Conservation (phyloP, 768 basidiomycete species). For the Phanerodontia chrysosporium region DNA sequence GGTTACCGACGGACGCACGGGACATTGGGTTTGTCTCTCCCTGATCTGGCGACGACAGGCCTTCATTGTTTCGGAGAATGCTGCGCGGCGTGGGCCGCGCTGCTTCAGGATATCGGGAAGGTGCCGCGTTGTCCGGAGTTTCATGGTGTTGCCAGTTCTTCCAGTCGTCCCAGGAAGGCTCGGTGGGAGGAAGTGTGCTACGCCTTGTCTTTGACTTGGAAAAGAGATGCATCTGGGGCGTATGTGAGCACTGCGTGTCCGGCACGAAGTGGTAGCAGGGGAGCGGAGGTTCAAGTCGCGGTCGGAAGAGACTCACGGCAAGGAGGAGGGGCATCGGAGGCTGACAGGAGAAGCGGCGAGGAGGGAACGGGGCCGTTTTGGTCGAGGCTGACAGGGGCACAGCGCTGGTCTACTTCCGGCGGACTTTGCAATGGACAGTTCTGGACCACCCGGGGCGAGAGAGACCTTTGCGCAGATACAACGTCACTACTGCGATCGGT, state of each 20-base stretch:
- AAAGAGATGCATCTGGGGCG: neutral
- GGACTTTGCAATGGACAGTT: neutral
- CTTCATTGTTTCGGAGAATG: slow-evolving; percentile 2
- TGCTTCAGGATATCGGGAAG: neutral
- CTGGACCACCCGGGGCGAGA: neutral
- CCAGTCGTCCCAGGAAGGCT: neutral
- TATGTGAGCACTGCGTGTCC: neutral
- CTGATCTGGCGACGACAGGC: neutral
- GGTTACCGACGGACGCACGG: neutral
- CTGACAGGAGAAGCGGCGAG: neutral
- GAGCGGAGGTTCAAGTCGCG: neutral
- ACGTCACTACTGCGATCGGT: neutral
- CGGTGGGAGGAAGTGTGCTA: neutral
- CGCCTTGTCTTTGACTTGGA: neutral
- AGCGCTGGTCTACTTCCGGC: neutral
- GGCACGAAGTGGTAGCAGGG: neutral
- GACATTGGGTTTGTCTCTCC: neutral
- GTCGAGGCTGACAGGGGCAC: neutral
- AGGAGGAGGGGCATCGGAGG: neutral
- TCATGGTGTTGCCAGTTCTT: neutral
- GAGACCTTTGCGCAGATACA: neutral
- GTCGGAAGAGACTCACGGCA: neutral
- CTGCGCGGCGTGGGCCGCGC: neutral
- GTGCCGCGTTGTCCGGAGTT: neutral
- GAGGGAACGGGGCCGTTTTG: neutral